These are phyloP conservation scores for Trichomonas vaginalis DNA, from an alignment of 208 protist species.

Conservation along the genomic window DNA sequence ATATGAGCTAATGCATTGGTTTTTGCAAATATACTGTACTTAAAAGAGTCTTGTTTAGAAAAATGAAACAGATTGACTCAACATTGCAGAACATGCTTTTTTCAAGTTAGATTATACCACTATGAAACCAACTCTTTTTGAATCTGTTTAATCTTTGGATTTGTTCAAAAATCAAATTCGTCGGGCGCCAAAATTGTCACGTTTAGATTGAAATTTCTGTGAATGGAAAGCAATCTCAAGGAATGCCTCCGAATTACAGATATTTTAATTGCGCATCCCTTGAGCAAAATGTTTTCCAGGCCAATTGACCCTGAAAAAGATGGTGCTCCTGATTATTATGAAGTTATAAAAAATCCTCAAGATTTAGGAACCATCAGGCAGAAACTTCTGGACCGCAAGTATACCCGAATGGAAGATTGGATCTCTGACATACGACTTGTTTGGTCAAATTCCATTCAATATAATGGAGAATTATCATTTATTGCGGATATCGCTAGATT, in stretches of 20 bases:
- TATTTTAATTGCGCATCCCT: neutral
- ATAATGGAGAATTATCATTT: neutral
- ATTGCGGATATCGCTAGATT: neutral
- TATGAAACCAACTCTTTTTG: too few relatives aligned
- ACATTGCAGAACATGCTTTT: too few relatives aligned
- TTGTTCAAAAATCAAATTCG: too few relatives aligned
- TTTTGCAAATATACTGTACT: too few relatives aligned
- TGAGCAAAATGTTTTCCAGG: neutral
- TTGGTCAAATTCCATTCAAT: neutral
- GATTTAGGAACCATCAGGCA: neutral
- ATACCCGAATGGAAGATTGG: neutral
- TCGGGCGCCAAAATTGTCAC: too few relatives aligned
- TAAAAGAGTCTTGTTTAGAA: too few relatives aligned
- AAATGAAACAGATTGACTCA: too few relatives aligned
- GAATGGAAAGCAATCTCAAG: neutral
- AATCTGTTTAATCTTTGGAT: too few relatives aligned
- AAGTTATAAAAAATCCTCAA: conserved; percentile 4
- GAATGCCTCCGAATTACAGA: neutral
- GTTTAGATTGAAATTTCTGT: too few relatives aligned
- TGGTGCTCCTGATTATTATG: neutral
- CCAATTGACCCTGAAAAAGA: neutral
- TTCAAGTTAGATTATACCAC: too few relatives aligned
- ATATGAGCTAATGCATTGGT: too few relatives aligned
- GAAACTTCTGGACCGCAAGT: neutral
- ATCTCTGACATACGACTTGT: neutral